Evolutionary conservation across 768 basidiomycete species (phyloP).

Genomic region (Rhodotorula kratochvilovae): DNA sequence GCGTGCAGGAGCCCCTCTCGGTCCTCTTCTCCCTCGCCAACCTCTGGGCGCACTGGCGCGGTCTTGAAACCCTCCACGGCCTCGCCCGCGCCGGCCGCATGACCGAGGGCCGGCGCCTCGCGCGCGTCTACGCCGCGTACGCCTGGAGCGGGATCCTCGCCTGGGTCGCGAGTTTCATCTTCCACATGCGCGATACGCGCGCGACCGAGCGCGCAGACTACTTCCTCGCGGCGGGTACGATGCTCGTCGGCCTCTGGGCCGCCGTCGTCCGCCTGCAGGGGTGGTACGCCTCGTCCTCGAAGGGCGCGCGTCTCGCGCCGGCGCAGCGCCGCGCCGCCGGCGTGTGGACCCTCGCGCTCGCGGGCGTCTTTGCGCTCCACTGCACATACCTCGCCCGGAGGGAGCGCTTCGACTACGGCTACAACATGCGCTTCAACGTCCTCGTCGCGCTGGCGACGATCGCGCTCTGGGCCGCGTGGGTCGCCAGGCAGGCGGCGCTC

Average conservation of each 20-base stretch:
- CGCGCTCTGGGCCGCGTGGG: slow-evolving; percentile 71
- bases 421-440: slow-evolving; percentile 85
- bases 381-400: slow-evolving; percentile 67
- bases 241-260: slow-evolving; percentile 74
- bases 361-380: slow-evolving; percentile 59
- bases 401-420: slow-evolving; percentile 83
- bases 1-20: slow-evolving; percentile 90
- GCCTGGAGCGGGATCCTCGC: slow-evolving; percentile 72
- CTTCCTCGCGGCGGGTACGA: slow-evolving; percentile 83
- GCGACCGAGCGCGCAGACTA: slow-evolving; percentile 88
- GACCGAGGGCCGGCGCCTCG: slow-evolving; percentile 10
- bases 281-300: slow-evolving; percentile 55
- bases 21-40: slow-evolving; percentile 86
- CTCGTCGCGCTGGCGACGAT: slow-evolving; percentile 72
- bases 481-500: slow-evolving; percentile 57
- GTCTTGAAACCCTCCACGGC: slow-evolving; percentile 53
- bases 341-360: slow-evolving; percentile 42
- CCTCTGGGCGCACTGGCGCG: slow-evolving; percentile 66
- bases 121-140: slow-evolving; percentile 58
- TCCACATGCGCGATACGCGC: slow-evolving; percentile 86
- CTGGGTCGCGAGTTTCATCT: slow-evolving; percentile 87
- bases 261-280: slow-evolving; percentile 71
- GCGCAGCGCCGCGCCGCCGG: not conserved
- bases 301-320: not conserved
- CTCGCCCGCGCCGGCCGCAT: slow-evolving; percentile 1